phyloP scores from a whole-genome alignment of 345 rosid genomes.

The Brassica incana region DNA sequence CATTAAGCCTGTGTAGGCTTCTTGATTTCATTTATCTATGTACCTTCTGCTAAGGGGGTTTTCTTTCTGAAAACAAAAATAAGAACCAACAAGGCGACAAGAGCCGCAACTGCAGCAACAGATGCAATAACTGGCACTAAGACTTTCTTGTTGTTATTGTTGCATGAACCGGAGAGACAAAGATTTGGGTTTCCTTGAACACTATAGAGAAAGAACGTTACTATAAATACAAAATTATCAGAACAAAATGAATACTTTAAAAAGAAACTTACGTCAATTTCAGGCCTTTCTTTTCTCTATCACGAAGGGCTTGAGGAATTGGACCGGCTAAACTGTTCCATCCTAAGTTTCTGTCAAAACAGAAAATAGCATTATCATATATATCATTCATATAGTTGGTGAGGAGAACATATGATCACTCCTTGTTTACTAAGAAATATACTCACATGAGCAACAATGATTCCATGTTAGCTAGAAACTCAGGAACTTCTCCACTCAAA shows the following conservation, averaged over 20 bases:
- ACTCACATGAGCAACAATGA: neutral
- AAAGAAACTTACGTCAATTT: conserved; percentile 34
- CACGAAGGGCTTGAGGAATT: conserved; percentile 36
- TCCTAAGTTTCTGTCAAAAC: conserved; percentile 39
- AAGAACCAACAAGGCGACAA: conserved; percentile 19
- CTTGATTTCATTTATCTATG: neutral
- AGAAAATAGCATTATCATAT: neutral
- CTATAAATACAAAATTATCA: no score
- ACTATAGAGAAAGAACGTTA: neutral
- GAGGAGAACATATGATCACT: neutral
- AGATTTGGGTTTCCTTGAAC: conserved; percentile 43
- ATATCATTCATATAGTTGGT: no score
- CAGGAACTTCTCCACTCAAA: neutral
- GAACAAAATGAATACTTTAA: neutral
- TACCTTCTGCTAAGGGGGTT: conserved; percentile 6
- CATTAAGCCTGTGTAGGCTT: neutral
- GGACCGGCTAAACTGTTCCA: conserved; percentile 45
- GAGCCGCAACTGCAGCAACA: neutral
- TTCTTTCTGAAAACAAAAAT: conserved; percentile 19
- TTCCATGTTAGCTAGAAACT: neutral
- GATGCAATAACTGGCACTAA: conserved; percentile 36
- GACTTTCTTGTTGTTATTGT: conserved; percentile 13
- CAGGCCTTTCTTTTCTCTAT: conserved; percentile 24
- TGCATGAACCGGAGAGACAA: conserved; percentile 37
- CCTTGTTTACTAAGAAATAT: neutral